phyloP scores from a whole-genome alignment of 495 filamentous ascomycete genomes.

The Talaromyces thailandensis region DNA sequence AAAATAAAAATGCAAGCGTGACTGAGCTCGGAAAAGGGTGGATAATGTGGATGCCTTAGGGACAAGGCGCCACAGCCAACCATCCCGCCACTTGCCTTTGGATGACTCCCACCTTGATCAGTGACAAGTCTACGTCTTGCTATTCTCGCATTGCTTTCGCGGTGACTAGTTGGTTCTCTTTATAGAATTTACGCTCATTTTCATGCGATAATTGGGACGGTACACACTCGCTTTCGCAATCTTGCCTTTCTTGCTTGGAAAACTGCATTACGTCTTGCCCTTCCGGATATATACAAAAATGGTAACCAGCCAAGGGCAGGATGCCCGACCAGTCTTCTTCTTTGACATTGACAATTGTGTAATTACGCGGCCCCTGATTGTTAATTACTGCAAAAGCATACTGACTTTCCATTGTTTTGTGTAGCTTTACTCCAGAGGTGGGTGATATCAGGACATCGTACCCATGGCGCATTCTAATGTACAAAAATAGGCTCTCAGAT shows the following conservation, averaged over 20 bases:
- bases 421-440: slow-evolving; percentile 48
- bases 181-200: not conserved
- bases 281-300: slow-evolving; percentile 9
- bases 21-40: not conserved
- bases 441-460: slow-evolving; percentile 4
- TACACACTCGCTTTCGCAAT: not conserved
- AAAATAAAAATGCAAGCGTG: not conserved
- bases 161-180: not conserved
- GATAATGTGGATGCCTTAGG: not conserved
- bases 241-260: not conserved
- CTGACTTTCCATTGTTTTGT: slow-evolving; percentile 10
- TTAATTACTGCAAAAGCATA: not conserved
- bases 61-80: not conserved
- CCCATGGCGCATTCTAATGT: slow-evolving; percentile 8
- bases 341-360: slow-evolving; percentile 98
- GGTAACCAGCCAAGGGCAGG: slow-evolving; percentile 16
- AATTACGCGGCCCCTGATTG: slow-evolving; percentile 19
- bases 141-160: not conserved
- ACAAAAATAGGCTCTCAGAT: slow-evolving; percentile 49
- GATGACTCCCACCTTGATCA: not conserved
- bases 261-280: not conserved
- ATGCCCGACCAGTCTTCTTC: slow-evolving; percentile 59
- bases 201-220: not conserved
- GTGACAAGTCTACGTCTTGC: not conserved
- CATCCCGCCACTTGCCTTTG: not conserved